Evolutionary conservation across 1,284 basidiomycete genomes (phyloP), one percentile per base, ranked within the genome.

Genomic region (Moesziomyces globuligerus): DNA sequence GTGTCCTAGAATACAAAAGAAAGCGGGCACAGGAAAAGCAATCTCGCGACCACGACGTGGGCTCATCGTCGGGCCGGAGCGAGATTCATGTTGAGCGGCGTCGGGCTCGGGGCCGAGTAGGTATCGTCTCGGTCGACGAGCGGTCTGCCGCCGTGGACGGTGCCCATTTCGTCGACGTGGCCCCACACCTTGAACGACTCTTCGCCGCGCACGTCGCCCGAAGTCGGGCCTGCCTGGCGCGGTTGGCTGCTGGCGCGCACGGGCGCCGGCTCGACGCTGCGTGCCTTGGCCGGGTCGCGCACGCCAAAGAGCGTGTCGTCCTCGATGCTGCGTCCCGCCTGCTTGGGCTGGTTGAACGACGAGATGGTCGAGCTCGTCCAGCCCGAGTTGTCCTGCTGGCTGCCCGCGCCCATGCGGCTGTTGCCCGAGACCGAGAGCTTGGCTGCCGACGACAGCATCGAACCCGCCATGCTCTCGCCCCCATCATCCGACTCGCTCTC

Each of bases 251-350:
- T n/a, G 4, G 34, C 29, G 15, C 29, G 42, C 20, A 38, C 40
- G 23, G 42, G 17, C 4, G 28, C 36, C 4, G 43, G n/a, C 20
- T 59, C 64, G n/a, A 21, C 59, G 20, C 18, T 48, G 18, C 56
- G 51, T 20, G 64, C 52, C 26, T 48, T 48, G 23, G 64, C 44
- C n/a, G 58, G 55, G 49, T 46, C 54, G 10, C 65, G 65, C 10
- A 81, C 66, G 13, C 79, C 80, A 32, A 81, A 79, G 20, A 81
- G 48, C 21, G 79, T 81, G 45, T 81, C 79, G 48, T 81, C 73
- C 26, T 80, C 77, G 18, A 80, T 79, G 34, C 65, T 53, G 48
- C 69, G 56, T 7, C 64, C 61, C 11, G 56, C 59, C 41, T 62
- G 57, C 38, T 57, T 72, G 46, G 66, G 66, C 40, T 61, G 56